These are phyloP conservation scores for Primulina huaijiensis DNA, from an alignment of 257 asterid species.

Conservation along the genomic window DNA sequence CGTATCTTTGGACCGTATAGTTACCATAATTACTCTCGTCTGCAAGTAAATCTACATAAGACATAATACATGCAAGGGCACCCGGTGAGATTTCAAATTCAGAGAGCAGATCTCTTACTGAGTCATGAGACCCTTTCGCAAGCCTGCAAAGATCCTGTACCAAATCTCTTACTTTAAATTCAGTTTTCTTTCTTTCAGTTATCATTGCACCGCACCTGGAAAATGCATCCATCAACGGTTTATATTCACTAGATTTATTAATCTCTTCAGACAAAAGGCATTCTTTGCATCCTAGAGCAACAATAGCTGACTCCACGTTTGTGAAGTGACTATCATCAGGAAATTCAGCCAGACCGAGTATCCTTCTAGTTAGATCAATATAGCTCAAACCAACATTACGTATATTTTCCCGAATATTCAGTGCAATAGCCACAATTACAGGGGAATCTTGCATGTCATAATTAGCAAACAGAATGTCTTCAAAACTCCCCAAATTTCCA, in stretches of 20 bases:
- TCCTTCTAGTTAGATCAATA: conserved; percentile 71
- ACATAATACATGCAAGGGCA: conserved; percentile 71
- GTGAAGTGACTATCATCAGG: conserved; percentile 93
- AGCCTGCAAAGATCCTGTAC: conserved; percentile 88
- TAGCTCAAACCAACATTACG: conserved; percentile 80
- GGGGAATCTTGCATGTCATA: conserved; percentile 97
- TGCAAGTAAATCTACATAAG: conserved; percentile 78
- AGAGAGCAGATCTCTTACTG: conserved; percentile 73
- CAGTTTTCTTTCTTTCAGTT: conserved; percentile 78
- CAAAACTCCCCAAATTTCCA: conserved; percentile 86
- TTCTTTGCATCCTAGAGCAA: conserved; percentile 97
- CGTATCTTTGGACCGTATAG: conserved; percentile 57
- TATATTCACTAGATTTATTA: conserved; percentile 62
- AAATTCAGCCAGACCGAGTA: conserved; percentile 87
- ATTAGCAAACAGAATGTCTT: conserved; percentile 86
- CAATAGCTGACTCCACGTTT: conserved; percentile 83
- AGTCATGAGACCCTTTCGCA: conserved; percentile 80
- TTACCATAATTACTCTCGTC: conserved; percentile 91
- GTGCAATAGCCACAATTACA: conserved; percentile 59
- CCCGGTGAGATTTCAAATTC: conserved; percentile 78
- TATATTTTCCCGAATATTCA: conserved; percentile 68
- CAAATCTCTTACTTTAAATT: conserved; percentile 84
- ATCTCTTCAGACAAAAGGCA: conserved; percentile 74
- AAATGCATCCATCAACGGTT: conserved; percentile 66
- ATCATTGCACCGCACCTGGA: conserved; percentile 90